phyloP scores from a whole-genome alignment of 169 alveolate species.

The Toxoplasma gondii region DNA sequence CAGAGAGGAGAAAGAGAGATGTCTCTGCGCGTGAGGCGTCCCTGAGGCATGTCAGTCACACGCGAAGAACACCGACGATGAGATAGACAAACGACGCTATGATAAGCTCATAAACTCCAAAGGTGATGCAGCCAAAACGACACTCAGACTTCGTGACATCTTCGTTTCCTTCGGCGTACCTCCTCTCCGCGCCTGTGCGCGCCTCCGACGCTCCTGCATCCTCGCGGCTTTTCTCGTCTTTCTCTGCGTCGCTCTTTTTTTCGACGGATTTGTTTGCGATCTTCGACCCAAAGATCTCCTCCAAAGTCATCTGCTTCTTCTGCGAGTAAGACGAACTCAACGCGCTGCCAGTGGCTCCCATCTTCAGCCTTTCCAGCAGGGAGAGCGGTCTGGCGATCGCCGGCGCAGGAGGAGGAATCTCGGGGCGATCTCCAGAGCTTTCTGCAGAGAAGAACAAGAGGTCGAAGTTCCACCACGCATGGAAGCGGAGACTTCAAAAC shows the following conservation, averaged over 20 bases:
- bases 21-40: background rate
- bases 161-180: too few relatives aligned
- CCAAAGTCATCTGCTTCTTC: constrained; percentile 14
- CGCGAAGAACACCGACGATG: background rate
- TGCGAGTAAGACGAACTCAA: background rate
- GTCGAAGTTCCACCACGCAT: too few relatives aligned
- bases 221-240: background rate
- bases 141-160: too few relatives aligned
- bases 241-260: background rate
- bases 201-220: background rate
- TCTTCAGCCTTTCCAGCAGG: constrained; percentile 13
- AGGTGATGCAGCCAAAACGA: too few relatives aligned
- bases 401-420: background rate
- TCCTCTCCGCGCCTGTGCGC: background rate
- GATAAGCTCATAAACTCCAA: too few relatives aligned
- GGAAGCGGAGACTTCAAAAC: too few relatives aligned
- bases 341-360: background rate
- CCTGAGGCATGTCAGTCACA: background rate
- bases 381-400: background rate
- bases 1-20: background rate
- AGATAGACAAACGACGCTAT: too few relatives aligned
- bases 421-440: background rate
- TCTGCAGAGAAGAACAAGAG: too few relatives aligned
- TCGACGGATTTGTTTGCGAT: background rate
- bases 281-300: constrained; percentile 17